Base-by-base conservation (phyloP, 2,329 filamentous ascomycete species). In the Botrytis byssoidea region DNA sequence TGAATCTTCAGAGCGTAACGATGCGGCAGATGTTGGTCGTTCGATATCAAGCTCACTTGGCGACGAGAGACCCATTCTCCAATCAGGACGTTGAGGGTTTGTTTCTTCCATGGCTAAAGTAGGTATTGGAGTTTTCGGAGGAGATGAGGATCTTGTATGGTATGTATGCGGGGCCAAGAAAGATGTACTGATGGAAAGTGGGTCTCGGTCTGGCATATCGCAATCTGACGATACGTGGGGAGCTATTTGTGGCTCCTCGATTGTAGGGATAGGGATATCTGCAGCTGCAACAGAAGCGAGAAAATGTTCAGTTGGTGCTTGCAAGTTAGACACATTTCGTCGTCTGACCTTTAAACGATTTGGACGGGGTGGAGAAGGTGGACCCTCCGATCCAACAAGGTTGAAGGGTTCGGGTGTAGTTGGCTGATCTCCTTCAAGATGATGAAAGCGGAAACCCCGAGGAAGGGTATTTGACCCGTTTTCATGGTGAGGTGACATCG, bases 231-330 rank as follows among this genome's bases (percentile, higher is more conserved):
- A 42, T 73, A 73, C 71, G 67, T 74, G 70, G 32, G 63, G 60
- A 29, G 83, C 81, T 46, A 80, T 76, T 59, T 85, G 83, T 69
- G 88, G 85, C 75, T 87, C 84, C 81, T 91, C 89, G 73, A 91
- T 90, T 80, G 89, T 91, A 22, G 89, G 89, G 70, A 91, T 86
- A 37, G 89, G 88, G 6, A 90, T 83, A 79, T 91, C 89, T 74
- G 88, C 89, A 29, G 89, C 88, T 63, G 88, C 89, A 73, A 91
- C 89, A 6, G 89, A 91, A 4, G 88, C 89, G n/a, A 91, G 85
- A 78, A 91, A 91, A 69, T 91, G 88, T 78, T 90, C 85, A 1
- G 89, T 91, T 2, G 89, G 88, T 55, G 88, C 88, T 74, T 78
- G 85, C 81, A 79, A 73, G 55, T 65, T 79, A 32, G 78, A 79